Evolutionary conservation across 2,329 filamentous ascomycete genomes (phyloP).

Genomic region (Penicillium frequentans): DNA sequence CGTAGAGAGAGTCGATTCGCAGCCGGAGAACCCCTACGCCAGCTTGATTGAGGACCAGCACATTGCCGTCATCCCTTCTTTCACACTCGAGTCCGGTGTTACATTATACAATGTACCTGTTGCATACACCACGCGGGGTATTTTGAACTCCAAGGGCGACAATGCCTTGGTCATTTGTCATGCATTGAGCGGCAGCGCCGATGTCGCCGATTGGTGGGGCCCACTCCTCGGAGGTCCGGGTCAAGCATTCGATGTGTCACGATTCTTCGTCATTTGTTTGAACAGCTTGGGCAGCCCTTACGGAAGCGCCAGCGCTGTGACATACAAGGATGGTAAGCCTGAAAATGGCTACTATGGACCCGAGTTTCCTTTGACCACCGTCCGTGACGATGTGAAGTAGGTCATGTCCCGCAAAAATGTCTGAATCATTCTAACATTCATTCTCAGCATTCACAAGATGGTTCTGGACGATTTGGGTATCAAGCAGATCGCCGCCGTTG

Average conservation of each 20-base stretch:
- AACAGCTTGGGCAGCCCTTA: conserved; percentile 59
- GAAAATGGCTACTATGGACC: conserved; percentile 80
- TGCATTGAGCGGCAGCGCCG: conserved; percentile 55
- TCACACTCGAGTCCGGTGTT: conserved; percentile 90
- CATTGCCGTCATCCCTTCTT: conserved; percentile 81
- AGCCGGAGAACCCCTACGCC: conserved; percentile 91
- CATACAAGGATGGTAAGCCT: conserved; percentile 77
- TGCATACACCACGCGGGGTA: conserved; percentile 64
- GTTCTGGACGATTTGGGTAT: conserved; percentile 57
- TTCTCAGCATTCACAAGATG: conserved; percentile 52
- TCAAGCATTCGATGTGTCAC: conserved; percentile 54
- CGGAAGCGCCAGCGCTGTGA: conserved; percentile 59
- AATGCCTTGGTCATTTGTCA: conserved; percentile 65
- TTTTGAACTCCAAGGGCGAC: conserved; percentile 56
- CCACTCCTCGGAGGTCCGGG: conserved; percentile 54
- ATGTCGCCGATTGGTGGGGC: conserved; percentile 59
- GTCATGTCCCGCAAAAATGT: conserved; percentile 28
- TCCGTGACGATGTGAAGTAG: conserved; percentile 92
- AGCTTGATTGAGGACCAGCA: conserved; percentile 83
- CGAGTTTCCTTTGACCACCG: conserved; percentile 93
- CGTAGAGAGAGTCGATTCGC: conserved; percentile 57
- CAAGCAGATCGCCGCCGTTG: conserved; percentile 53
- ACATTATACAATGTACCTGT: conserved; percentile 72
- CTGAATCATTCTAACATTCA: neutral
- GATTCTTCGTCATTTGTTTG: conserved; percentile 56